Evolutionary conservation across 805 yeast species (phyloP).

Genomic region (Sugiyamaella americana): DNA sequence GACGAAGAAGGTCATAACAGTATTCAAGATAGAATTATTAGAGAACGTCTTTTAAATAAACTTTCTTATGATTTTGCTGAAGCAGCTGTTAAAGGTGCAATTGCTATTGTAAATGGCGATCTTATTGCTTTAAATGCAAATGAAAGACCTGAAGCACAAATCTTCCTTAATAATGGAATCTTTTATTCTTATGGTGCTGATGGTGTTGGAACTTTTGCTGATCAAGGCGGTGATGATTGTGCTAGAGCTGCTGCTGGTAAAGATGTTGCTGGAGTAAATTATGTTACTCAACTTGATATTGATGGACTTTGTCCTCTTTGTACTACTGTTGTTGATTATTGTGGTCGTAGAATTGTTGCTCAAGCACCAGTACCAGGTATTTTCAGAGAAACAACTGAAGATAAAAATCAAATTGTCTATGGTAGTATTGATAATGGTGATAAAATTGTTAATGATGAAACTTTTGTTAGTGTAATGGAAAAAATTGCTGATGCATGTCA

Average conservation of each 20-base stretch:
- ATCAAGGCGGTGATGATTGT: constrained; percentile 76
- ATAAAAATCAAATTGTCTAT: constrained; percentile 54
- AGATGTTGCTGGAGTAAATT: constrained; percentile 68
- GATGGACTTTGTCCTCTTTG: constrained; percentile 62
- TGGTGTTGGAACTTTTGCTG: constrained; percentile 56
- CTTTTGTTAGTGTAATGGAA: constrained; percentile 51
- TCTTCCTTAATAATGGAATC: constrained; percentile 74
- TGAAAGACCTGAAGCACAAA: constrained; percentile 54
- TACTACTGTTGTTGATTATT: constrained; percentile 83
- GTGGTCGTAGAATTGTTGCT: constrained; percentile 81
- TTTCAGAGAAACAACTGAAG: constrained; percentile 43
- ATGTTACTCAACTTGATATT: constrained; percentile 59
- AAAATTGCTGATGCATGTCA: constrained; percentile 71
- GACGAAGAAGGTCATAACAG: constrained; percentile 33
- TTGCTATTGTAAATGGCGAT: constrained; percentile 67
- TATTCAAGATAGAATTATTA: constrained; percentile 59
- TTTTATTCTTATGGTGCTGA: constrained; percentile 79
- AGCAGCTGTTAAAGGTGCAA: constrained; percentile 73
- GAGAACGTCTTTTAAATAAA: constrained; percentile 71
- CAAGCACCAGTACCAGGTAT: constrained; percentile 97
- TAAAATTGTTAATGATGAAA: constrained; percentile 41
- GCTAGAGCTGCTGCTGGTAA: constrained; percentile 73
- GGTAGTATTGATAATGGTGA: constrained; percentile 62
- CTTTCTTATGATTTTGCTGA: constrained; percentile 69
- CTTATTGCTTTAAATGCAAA: constrained; percentile 74